Base-by-base conservation (phyloP, 495 filamentous ascomycete genomes). In the Tuber brumale region DNA sequence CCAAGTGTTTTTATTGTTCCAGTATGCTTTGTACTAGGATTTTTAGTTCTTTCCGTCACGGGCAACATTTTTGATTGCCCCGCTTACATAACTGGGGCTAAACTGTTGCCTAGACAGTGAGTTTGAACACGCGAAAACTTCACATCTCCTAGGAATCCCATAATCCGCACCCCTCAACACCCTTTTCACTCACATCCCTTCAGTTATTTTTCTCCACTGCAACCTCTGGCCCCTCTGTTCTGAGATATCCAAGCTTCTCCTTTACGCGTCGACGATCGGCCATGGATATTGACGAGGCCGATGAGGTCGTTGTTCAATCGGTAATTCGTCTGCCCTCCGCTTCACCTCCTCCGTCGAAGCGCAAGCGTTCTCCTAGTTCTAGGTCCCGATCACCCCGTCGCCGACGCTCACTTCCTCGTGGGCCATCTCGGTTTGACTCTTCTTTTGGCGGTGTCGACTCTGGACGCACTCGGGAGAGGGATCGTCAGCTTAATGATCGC, bases 291-390 rank as follows among this genome's bases (percentile, higher is more conserved):
- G 57, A 66, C 57, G 57, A 66, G 12, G 57, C 27, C 14, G 75
- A 77, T 35, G 81, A 82, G 71, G 84, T 87, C 44, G 85, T 88
- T 72, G 85, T 92, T 73, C 89, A 90, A 79, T 91, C 90, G 57
- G 90, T 91, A 44, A 90, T 92, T 72, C 88, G 90, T 82, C 86
- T 92, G 74, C 90, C 90, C 51, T 90, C 90, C 8, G 90, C 90
- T 76, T 88, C 90, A 35, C 90, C 90, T 73, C 85, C 86, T 70
- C 76, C 82, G 46, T 82, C 84, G n/a, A 86, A 86, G 73, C 85
- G 81, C 69, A 86, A 87, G 75, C 88, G 89, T 72, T 90, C 90
- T 41, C 88, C 89, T 72, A 85, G 86, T 23, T 90, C 89, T 73
- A 87, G 88, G 70, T 91, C 90, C 31, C 89, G 89, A n/a, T 89